Conservation (phyloP, 2,329 filamentous ascomycete species). For the Rosellinia necatrix region DNA sequence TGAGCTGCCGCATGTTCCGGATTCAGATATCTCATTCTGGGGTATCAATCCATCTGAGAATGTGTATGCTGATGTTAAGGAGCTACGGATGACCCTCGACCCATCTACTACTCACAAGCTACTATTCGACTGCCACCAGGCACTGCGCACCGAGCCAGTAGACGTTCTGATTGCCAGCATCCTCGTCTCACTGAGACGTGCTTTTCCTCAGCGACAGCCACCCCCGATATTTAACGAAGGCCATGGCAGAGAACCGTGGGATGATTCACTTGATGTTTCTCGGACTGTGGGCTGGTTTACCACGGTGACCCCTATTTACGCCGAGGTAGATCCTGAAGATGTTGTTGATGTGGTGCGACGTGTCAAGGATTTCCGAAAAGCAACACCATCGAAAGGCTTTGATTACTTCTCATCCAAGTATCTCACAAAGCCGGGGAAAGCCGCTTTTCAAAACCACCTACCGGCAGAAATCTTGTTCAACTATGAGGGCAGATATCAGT, state of each 20-base stretch:
- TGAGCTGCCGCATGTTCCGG: neutral
- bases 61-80: neutral
- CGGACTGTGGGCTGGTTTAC: slow-evolving; percentile 21
- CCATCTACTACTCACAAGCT: neutral
- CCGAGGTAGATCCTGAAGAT: neutral
- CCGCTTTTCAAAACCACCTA: neutral
- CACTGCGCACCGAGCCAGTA: neutral
- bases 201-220: neutral
- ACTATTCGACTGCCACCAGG: neutral
- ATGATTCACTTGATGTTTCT: slow-evolving; percentile 7
- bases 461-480: slow-evolving; percentile 16
- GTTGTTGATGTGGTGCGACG: neutral
- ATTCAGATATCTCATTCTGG: no score
- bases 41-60: neutral
- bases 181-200: neutral
- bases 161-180: neutral
- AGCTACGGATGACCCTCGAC: neutral
- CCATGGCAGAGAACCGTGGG: slow-evolving; percentile 14
- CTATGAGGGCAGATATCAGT: slow-evolving; percentile 6
- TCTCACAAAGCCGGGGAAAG: neutral
- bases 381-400: slow-evolving; percentile 3
- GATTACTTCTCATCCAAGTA: slow-evolving; percentile 9
- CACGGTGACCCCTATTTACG: neutral
- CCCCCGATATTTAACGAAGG: slow-evolving; percentile 17
- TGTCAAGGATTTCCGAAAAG: neutral